Percentiles rank a stretch among this genome's conserved stretches.
These are phyloP conservation scores for Priceomyces medius DNA, from an alignment of 805 yeast genomes.

Conservation along the genomic window DNA sequence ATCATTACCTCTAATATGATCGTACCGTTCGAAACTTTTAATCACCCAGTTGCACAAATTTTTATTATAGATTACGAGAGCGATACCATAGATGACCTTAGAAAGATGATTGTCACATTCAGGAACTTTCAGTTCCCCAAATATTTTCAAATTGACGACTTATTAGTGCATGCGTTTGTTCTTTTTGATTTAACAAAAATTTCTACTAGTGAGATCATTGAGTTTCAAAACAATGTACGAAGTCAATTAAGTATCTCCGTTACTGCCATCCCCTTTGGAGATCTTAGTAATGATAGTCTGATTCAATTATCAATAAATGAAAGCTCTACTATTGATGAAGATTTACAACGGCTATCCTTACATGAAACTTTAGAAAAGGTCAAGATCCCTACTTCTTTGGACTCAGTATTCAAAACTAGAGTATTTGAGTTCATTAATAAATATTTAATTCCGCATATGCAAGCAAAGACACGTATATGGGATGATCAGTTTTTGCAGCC, in stretches of 20 bases:
- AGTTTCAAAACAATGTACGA: conserved; percentile 28
- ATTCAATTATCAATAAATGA: conserved; percentile 20
- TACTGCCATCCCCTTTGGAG: conserved; percentile 18
- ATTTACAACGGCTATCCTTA: conserved; percentile 37
- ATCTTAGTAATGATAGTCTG: conserved; percentile 7
- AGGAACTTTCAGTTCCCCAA: conserved; percentile 56
- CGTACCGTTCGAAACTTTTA: conserved; percentile 79
- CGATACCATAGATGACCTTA: conserved; percentile 56
- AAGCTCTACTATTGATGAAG: conserved; percentile 50
- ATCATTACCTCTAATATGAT: conserved; percentile 58
- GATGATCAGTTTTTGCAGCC: conserved; percentile 79
- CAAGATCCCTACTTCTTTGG: conserved; percentile 37
- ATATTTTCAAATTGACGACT: conserved; percentile 64
- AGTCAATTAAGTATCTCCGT: conserved; percentile 25
- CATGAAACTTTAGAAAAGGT: conserved; percentile 17
- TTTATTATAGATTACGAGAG: conserved; percentile 56
- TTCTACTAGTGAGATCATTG: conserved; percentile 27
- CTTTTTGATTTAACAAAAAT: conserved; percentile 25
- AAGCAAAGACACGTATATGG: conserved; percentile 76
- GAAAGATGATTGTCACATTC: conserved; percentile 51
- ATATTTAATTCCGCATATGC: conserved; percentile 79
- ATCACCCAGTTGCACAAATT: conserved; percentile 80
- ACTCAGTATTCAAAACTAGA: conserved; percentile 35
- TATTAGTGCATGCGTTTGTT: conserved; percentile 45
- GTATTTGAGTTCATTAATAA: conserved; percentile 49